Evolutionary conservation across 2,329 filamentous ascomycete species (phyloP), one percentile per base, ranked within the genome.

Genomic region (Nemania diffusa): DNA sequence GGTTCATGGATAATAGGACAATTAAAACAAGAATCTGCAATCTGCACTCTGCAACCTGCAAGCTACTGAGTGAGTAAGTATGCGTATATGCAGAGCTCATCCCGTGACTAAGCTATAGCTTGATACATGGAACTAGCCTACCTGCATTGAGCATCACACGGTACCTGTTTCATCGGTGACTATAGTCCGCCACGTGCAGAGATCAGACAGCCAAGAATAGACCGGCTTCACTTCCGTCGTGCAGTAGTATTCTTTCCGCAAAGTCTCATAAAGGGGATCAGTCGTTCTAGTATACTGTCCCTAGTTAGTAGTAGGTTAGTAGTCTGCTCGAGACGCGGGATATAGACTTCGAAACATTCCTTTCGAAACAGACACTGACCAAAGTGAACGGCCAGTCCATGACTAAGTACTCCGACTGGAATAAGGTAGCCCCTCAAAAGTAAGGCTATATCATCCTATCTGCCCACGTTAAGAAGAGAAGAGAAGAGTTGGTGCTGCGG

Each of bases 61-160:
- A 13, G 40, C n/a, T 13, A 44, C 9, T 34, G 15, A 58, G 44
- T 9, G 15, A 11, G 44, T 22, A 17, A n/a, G 34, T 29, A 44
- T 29, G 5, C 40, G 13, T 9, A 42, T 3, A 13, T 20, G 11
- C 7, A 53, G 27, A 20, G 27, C 42, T 42, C 22, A 13, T n/a
- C 11, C 15, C 9, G 26, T 53, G 61, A 64, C 32, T 55, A 58
- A 61, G 42, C 53, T 50, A 65, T 58, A 53, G 8, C 52, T 59
- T 44, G 20, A 48, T 57, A 34, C 27, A 26, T 40, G 17, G 5
- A 32, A 5, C 9, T 37, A 48, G 26, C 26, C 42, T 22, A 27
- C 46, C 52, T 29, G 58, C 58, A 59, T 60, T 37, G 34, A 22
- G 48, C 17, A 66, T 64, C 34, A 67, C 50, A 46, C 64, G 15